Evolutionary conservation across 805 yeast genomes (phyloP), one percentile per base, ranked within the genome.

Genomic region (Kregervanrija delftensis): DNA sequence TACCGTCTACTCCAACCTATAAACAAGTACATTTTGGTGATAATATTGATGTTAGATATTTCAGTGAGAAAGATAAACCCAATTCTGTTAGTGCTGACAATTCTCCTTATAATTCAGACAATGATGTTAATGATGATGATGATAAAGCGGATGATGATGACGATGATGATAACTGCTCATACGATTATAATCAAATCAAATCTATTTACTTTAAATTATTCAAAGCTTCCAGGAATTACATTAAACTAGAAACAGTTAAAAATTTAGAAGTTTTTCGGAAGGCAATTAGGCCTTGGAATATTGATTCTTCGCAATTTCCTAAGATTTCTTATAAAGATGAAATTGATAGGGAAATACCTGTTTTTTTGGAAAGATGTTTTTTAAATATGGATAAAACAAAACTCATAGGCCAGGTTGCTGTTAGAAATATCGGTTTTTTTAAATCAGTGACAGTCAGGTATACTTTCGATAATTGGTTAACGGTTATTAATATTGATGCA

Each of bases 21-120:
- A 82, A 81, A 57, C 84, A 77, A 59, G 96, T 88, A 8, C 96
- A 87, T 68, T 88, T 88, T 59, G 95, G 89, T 42, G 89, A 85
- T 40, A 72, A 77, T 37, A 75, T 71, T 15, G 86, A 85, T 51
- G 83, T 87, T 22, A 74, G 83, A 46, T 86, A 83, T 61, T 89
- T 87, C 59, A 73, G 78, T 49, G 76, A 78, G 52, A 73, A 73
- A 45, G 96, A 88, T 58, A 76, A 74, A 44, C 97, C 98, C 12
- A 70, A 76, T 4, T 83, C 88, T 2, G 85, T 91, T 30, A 75
- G 83, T 53, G 86, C 85, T 2, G 70, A 72, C 42, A 74, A 77
- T 46, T 77, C 87, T 1, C 93, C 91, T 1, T 52, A 55, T 28
- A 57, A 47, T n/a, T 59, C 63, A 28, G 69, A 53, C 32, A 58